Base-by-base conservation (phyloP, 78 protist species). In the Isochrysis galbana region DNA sequence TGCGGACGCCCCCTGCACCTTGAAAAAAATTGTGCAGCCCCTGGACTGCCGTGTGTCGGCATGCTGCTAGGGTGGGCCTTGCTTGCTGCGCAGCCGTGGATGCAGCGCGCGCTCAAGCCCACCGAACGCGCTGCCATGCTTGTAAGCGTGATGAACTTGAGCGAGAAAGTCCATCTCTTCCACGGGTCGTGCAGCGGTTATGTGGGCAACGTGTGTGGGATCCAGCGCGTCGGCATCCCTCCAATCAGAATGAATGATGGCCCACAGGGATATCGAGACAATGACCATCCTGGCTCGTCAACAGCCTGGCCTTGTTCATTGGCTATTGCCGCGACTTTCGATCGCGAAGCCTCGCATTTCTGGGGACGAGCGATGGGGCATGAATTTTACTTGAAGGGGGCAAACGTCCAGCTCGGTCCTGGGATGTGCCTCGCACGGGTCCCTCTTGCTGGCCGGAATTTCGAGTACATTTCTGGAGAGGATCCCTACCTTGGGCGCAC, bases 351-450 rank as follows among this genome's bases (percentile, higher is more conserved):
- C 38, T 0, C 45, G 32, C 10, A 5, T 7, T 46, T 26, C 22
- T 93, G 89, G 90, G 95, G 93, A 17, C 23, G 21, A 26, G 91
- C 88, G 39, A 89, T 93, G 92, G 95, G 91, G n/a, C 54, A 25
- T 5, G 95, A 93, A 39, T 90, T 90, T 89, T 23, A 2, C 36
- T 2, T 44, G 7, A 48, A 55, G 19, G 72, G 72, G 29, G 82
- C 87, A 29, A 77, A 93, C 89, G 92, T 93, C 14, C 92, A 77
- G 54, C 92, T 93, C 51, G 95, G 95, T 5, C 95, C 95, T 2
- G 95, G 87, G 36, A n/a, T 93, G 44, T 45, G 72, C 89, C 41
- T 93, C 47, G 95, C 95, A 19, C 70, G 95, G 29, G 88, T 89
- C 32, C 95, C 95, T 26, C 93, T 11, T 32, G 25, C 41, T 46